phyloP scores from a whole-genome alignment of 2,329 filamentous ascomycete species.

The Phaeosphaeriaceae sp. region DNA sequence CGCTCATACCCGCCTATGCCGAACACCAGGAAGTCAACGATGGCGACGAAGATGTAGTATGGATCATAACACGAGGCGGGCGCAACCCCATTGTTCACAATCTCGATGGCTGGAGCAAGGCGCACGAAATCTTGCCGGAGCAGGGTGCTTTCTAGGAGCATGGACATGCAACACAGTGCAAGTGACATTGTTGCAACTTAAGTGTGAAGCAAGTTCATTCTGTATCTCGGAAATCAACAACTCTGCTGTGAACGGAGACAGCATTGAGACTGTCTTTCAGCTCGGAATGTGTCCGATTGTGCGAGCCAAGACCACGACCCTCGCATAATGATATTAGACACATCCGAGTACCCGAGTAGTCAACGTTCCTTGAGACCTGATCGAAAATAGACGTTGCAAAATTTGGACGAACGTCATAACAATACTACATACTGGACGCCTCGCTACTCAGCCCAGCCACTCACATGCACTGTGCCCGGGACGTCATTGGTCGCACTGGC shows the following conservation, averaged over 20 bases:
- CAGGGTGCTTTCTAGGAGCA: slow-evolving; percentile 7
- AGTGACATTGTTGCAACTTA: neutral
- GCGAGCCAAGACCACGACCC: neutral
- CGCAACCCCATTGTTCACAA: slow-evolving; percentile 67
- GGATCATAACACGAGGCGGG: slow-evolving; percentile 71
- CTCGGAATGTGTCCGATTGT: neutral
- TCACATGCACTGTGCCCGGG: slow-evolving; percentile 11
- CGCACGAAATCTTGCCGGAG: slow-evolving; percentile 19
- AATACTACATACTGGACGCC: neutral
- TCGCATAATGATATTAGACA: neutral
- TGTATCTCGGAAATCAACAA: neutral
- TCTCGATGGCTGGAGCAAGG: slow-evolving; percentile 65
- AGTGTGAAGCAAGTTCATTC: neutral
- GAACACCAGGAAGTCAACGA: slow-evolving; percentile 76
- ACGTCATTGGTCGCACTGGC: slow-evolving; percentile 11
- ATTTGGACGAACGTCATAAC: neutral
- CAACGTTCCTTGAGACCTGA: neutral
- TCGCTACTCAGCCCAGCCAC: neutral
- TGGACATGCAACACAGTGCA: neutral
- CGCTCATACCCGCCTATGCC: slow-evolving; percentile 71
- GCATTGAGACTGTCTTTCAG: neutral
- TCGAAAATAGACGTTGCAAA: neutral
- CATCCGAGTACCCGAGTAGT: neutral
- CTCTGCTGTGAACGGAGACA: neutral
- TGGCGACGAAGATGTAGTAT: slow-evolving; percentile 67